Evolutionary conservation across 2,329 filamentous ascomycete genomes (phyloP).

Genomic region (Trichoderma lentiforme): DNA sequence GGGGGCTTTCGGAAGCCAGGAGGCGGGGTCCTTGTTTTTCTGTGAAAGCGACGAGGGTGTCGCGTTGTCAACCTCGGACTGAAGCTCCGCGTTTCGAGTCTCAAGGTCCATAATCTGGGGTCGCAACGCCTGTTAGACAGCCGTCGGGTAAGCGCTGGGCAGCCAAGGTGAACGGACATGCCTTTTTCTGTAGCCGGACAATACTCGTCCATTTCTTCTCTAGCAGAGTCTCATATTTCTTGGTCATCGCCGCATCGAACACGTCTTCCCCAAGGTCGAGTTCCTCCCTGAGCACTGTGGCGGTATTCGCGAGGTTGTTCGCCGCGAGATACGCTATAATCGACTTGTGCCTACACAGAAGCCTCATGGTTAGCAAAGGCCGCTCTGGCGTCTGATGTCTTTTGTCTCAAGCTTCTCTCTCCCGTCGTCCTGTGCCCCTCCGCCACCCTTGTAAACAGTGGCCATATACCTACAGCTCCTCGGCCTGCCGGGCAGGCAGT

Average conservation of each 20-base stretch:
- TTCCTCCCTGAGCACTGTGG: constrained; percentile 72
- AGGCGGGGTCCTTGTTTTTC: constrained; percentile 76
- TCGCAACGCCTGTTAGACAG: constrained; percentile 19
- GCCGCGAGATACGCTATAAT: constrained; percentile 85
- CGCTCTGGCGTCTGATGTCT: not conserved
- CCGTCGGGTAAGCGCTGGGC: constrained; percentile 15
- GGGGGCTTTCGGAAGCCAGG: constrained; percentile 82
- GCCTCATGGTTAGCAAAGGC: constrained; percentile 11
- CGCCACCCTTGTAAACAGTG: constrained; percentile 13
- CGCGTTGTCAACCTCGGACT: constrained; percentile 78
- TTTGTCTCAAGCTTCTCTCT: not conserved
- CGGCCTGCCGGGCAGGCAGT: constrained; percentile 75
- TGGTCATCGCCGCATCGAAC: constrained; percentile 77
- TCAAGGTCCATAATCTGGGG: constrained; percentile 88
- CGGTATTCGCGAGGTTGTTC: constrained; percentile 66
- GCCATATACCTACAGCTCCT: constrained; percentile 70
- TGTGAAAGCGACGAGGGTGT: constrained; percentile 72
- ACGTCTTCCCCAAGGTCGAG: constrained; percentile 64
- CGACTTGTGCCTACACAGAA: constrained; percentile 71
- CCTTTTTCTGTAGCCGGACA: constrained; percentile 93
- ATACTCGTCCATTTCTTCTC: constrained; percentile 99
- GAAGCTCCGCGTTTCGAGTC: constrained; percentile 65
- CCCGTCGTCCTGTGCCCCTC: not conserved
- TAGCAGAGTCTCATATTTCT: constrained; percentile 90
- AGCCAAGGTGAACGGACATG: constrained; percentile 19